These are phyloP conservation scores for Vinca minor DNA, from an alignment of 257 asterid genomes.

Conservation along the genomic window DNA sequence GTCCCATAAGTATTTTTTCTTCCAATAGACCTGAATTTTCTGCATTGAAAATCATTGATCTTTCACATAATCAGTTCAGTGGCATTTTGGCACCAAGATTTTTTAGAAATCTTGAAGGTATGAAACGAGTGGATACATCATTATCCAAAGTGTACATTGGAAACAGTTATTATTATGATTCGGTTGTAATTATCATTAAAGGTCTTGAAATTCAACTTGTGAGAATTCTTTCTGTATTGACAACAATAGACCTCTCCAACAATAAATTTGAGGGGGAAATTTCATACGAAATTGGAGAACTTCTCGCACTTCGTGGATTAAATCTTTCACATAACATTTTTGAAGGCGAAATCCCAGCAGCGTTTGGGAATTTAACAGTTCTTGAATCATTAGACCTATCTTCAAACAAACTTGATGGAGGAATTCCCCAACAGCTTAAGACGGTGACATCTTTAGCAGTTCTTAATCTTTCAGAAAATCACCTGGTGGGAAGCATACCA, in stretches of 20 bases:
- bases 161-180: constrained; percentile 12
- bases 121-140: constrained; percentile 8
- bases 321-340: constrained; percentile 22
- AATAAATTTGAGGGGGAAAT: constrained; percentile 13
- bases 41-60: constrained; percentile 21
- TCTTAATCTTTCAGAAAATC: constrained; percentile 9
- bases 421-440: constrained; percentile 4
- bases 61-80: constrained; percentile 20
- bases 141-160: constrained; percentile 9
- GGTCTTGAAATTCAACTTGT: constrained; percentile 10
- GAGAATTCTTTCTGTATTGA: constrained; percentile 19
- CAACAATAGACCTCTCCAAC: constrained; percentile 20
- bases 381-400: constrained; percentile 22
- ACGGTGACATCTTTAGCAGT: constrained; percentile 7
- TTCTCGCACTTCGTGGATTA: constrained; percentile 11
- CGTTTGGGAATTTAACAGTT: constrained; percentile 1
- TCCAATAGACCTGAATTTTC: constrained; percentile 4
- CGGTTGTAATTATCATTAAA: constrained; percentile 14
- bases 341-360: constrained; percentile 13
- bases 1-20: constrained; percentile 10
- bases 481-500: constrained; percentile 7
- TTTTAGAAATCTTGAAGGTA: constrained; percentile 14
- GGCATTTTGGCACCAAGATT: constrained; percentile 15
- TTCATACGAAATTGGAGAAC: constrained; percentile 14
- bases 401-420: constrained; percentile 15